phyloP scores from a whole-genome alignment of 1,139 yeast species.

The Hansenula sp. region DNA sequence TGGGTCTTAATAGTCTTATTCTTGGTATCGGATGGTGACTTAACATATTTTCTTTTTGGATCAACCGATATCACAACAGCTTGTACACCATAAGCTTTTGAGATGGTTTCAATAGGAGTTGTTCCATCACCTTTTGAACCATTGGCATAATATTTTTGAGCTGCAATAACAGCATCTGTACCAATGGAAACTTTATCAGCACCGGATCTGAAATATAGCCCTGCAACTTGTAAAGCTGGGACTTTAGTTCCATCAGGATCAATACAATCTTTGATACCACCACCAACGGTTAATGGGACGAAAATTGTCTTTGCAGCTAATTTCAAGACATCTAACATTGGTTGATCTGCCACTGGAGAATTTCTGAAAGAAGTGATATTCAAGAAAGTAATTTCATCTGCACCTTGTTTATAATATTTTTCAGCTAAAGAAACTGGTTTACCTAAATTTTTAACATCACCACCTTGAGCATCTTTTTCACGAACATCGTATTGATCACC shows the following conservation, averaged over 20 bases:
- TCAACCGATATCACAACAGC: conserved; percentile 97
- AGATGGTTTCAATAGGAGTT: conserved; percentile 88
- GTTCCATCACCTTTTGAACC: conserved; percentile 60
- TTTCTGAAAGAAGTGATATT: conserved; percentile 94
- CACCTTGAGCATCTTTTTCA: conserved; percentile 50
- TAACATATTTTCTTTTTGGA: conserved; percentile 80
- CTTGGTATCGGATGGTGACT: conserved; percentile 52
- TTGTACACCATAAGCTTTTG: conserved; percentile 88
- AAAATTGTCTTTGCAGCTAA: conserved; percentile 85
- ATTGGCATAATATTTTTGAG: conserved; percentile 68
- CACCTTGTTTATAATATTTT: conserved; percentile 87
- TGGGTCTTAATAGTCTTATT: conserved; percentile 60
- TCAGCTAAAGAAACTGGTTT: conserved; percentile 95
- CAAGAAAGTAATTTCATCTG: conserved; percentile 92
- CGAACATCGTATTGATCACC: conserved; percentile 98
- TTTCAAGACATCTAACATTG: conserved; percentile 87
- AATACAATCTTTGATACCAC: conserved; percentile 86
- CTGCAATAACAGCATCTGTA: conserved; percentile 92
- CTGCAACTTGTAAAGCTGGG: conserved; percentile 88
- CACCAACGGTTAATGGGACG: conserved; percentile 96
- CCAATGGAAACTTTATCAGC: conserved; percentile 98
- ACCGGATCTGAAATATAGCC: conserved; percentile 87
- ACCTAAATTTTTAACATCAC: conserved; percentile 82
- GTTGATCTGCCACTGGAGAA: conserved; percentile 86
- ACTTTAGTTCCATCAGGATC: conserved; percentile 77